Evolutionary conservation across 345 rosid species (phyloP), one percentile per base, ranked within the genome.

Genomic region (Rhodamnia rubescens): DNA sequence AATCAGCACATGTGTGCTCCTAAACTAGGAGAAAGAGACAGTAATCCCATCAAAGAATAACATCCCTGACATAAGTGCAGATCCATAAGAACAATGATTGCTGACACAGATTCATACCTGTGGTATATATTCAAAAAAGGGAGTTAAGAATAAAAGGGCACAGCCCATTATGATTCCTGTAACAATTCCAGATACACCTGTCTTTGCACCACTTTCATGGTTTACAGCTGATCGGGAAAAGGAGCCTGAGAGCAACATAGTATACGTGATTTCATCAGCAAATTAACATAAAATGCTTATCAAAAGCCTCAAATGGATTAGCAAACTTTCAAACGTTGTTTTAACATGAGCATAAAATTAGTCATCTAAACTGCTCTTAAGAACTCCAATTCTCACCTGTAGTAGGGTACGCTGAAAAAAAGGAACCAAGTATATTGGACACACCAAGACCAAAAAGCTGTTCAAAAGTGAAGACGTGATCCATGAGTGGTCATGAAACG

Each of bases 371-470:
- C 83, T 78, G 75, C 84, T 69, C 47, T 74, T 49, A 87, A 81
- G 74, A 85, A 84, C 85, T 86, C 88, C 69, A 80, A 82, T 78
- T 83, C 91, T 90, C 88, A 97, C 99, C 99, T 89, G 99, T 97
- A 84, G 99, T 82, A 82, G 99, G 99, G 88, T 96, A 97, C 84
- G 96, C 89, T 61, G 96, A 94, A 91, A 97, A 97, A 85, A 97
- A 92, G 47, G 99, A 95, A 82, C 99, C 99, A 82, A 91, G 86
- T 83, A 97, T 90, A 89, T 97, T 97, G 85, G 99, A 93, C 86
- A 97, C 93, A 88, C 99, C 99, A 88, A 97, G 99, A 90, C 99
- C 99, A 83, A 96, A 93, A 90, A 97, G 90, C 99, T 97, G 98
- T 88, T 69, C 55, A 53, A 80, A 69, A 56, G 81, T 32, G 42